Evolutionary conservation across 148 eudicot species (phyloP).

Genomic region (Diospyros lotus): DNA sequence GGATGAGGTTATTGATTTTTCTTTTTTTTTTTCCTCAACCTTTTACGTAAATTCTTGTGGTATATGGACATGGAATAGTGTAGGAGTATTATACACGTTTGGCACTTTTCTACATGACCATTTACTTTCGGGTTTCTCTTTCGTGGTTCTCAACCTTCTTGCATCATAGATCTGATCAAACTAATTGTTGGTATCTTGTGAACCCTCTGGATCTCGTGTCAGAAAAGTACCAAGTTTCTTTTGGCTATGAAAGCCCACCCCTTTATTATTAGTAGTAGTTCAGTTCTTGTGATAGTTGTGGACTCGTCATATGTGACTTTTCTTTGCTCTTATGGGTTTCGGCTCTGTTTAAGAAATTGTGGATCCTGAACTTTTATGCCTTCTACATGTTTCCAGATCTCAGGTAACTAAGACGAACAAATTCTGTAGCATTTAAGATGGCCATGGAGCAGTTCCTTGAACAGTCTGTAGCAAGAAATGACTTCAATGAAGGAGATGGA

Average conservation of each 20-base stretch:
- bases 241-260: not conserved
- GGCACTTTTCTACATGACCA: not conserved
- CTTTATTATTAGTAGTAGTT: too few relatives aligned
- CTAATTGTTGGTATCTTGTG: not conserved
- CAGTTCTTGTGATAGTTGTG: too few relatives aligned
- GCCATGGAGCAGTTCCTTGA: slow-evolving; percentile 42
- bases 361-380: slow-evolving; percentile 4
- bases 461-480: slow-evolving; percentile 16
- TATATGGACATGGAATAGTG: not conserved
- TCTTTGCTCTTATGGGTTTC: too few relatives aligned
- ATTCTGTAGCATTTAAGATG: not conserved
- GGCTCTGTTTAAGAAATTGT: not conserved
- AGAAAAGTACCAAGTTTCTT: not conserved
- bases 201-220: not conserved
- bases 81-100: not conserved
- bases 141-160: not conserved
- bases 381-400: slow-evolving; percentile 5
- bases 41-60: not conserved
- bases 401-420: slow-evolving; percentile 5
- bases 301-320: too few relatives aligned
- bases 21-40: too few relatives aligned
- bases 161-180: not conserved
- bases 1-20: too few relatives aligned
- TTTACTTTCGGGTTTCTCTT: not conserved
- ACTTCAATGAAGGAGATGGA: slow-evolving; percentile 18